Evolutionary conservation across 345 rosid genomes (phyloP), one percentile per base, ranked within the genome.

Genomic region (Arabidopsis arenosa): DNA sequence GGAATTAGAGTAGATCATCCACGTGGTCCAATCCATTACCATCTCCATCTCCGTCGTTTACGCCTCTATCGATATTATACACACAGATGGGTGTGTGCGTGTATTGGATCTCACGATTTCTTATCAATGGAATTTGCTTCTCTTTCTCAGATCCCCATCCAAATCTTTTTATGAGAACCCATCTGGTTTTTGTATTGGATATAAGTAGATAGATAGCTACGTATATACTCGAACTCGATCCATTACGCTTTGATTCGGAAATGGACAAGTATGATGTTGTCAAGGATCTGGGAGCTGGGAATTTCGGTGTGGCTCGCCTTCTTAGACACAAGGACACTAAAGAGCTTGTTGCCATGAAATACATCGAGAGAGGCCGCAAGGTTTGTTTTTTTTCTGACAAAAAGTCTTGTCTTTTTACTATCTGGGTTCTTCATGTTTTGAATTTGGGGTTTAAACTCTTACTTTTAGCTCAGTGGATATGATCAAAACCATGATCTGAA

Each of bases 321-420:
- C 21, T 93, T 66, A 80, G 84, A 73, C 87, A 91, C 75, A 93
- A 86, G 76, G 93, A 93, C 11, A 90, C 97, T 30, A 83, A 85
- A 41, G 92, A 90, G 72, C 95, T 90, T n/a, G 92, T 93, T 61
- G 96, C 98, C 66, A 88, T 93, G 91, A 93, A 93, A 82, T 93
- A 87, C 83, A 93, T 90, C 72, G 95, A 93, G 78, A 82, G 98
- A 65, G 98, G 98, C 51, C 86, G 69, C 69, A 93, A 86, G 97
- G 98, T 92, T 76, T 51, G 41, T 7, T 37, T 40, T 56, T 28
- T 23, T 23, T 23, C 26, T 23, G 26, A 23, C 1, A 23, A 23
- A 23, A 23, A 23, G 26, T 23, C 32, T 30, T 55, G 12, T 9
- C 5, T 15, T 23, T 59, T 60, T 35, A 2, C 21, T 26, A 11